A percentile compares a stretch with the other conserved stretches of the same genome.
phyloP scores from a whole-genome alignment of 352 stramenopile genomes.

The Globisporangium apiculatum region DNA sequence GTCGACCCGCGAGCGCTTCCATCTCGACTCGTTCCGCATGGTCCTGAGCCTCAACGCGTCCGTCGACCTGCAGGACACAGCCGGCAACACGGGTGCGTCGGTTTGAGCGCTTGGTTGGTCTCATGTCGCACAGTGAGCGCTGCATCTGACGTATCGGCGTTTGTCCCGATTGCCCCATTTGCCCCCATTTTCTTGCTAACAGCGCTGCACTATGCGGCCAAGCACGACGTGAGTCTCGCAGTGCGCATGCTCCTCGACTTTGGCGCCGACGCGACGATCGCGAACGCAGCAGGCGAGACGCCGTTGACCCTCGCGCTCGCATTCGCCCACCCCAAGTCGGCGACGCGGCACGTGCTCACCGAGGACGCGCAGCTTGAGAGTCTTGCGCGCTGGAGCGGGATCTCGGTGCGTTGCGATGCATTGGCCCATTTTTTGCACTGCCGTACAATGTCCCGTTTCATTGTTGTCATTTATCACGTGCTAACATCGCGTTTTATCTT shows the following conservation, averaged over 20 bases:
- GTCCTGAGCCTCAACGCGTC: slow-evolving; percentile 59
- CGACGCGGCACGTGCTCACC: slow-evolving; percentile 34
- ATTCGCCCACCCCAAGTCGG: slow-evolving; percentile 27
- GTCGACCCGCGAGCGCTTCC: slow-evolving; percentile 60
- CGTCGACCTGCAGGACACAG: slow-evolving; percentile 41
- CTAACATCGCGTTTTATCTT: background rate
- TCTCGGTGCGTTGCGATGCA: slow-evolving; percentile 20
- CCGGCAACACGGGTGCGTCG: slow-evolving; percentile 62
- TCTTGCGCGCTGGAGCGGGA: slow-evolving; percentile 28
- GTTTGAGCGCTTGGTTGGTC: background rate
- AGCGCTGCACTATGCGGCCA: slow-evolving; percentile 63
- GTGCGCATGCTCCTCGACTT: slow-evolving; percentile 67
- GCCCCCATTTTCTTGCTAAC: background rate
- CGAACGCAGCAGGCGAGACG: slow-evolving; percentile 40
- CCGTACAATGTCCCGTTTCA: too few species aligned
- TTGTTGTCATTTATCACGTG: too few species aligned
- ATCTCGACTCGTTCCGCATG: slow-evolving; percentile 80
- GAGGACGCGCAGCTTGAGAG: slow-evolving; percentile 49
- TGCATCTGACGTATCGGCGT: background rate
- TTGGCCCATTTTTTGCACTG: too few species aligned
- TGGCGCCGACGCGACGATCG: slow-evolving; percentile 31
- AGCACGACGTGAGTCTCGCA: slow-evolving; percentile 50
- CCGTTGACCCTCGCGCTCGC: slow-evolving; percentile 36
- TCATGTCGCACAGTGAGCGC: background rate
- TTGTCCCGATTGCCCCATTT: too few species aligned